Conservation (phyloP, 371 early-diverging fungal species). For the Mucor velutinosus region DNA sequence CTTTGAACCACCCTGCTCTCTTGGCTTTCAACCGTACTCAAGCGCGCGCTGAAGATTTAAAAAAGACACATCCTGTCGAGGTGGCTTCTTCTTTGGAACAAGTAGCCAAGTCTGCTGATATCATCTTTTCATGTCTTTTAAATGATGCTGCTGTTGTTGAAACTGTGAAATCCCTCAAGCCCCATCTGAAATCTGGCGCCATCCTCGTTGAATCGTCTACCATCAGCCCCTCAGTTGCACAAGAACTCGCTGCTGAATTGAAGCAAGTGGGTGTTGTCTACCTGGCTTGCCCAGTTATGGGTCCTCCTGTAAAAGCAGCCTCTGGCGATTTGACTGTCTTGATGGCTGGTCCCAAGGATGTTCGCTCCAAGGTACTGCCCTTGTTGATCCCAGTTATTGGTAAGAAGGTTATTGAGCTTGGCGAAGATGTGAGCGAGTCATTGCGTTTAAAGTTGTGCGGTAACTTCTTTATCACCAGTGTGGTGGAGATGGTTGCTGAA, state of each 20-base stretch:
- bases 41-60: constrained; percentile 38
- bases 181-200: constrained; percentile 25
- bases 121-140: constrained; percentile 54
- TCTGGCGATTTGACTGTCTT: constrained; percentile 33
- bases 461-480: constrained; percentile 63
- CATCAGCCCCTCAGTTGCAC: constrained; percentile 30
- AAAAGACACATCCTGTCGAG: constrained; percentile 21
- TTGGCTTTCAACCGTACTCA: constrained; percentile 57
- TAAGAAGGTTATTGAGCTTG: constrained; percentile 44
- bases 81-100: constrained; percentile 29
- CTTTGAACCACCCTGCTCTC: constrained; percentile 30
- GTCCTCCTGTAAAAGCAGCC: constrained; percentile 40
- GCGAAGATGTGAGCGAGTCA: constrained; percentile 49
- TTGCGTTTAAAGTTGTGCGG: constrained; percentile 67
- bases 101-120: constrained; percentile 39
- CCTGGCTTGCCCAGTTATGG: constrained; percentile 46
- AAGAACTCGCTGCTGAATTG: constrained; percentile 15
- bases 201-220: constrained; percentile 51
- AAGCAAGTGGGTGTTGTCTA: constrained; percentile 17
- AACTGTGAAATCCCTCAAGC: constrained; percentile 25
- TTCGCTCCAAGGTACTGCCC: constrained; percentile 19
- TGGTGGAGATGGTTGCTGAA: constrained; percentile 68
- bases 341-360: constrained; percentile 20
- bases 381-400: constrained; percentile 40
- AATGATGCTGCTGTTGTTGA: constrained; percentile 50